A percentile compares a stretch with the other conserved stretches of the same genome.
phyloP scores from a whole-genome alignment of 1,284 basidiomycete species.

The Leccinum brunneo-olivaceum region DNA sequence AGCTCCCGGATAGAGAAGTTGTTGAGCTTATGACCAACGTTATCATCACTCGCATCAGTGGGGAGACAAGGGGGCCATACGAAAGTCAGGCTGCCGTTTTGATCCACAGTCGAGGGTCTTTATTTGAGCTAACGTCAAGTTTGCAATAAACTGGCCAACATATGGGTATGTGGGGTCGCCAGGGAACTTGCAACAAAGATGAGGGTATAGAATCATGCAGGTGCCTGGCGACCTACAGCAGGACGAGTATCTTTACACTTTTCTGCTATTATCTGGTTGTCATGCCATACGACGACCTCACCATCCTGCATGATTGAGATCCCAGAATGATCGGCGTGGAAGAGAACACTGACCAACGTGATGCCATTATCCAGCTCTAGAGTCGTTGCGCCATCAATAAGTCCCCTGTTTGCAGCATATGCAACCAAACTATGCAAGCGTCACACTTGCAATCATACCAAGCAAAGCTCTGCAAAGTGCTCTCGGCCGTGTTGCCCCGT shows the following conservation, averaged over 20 bases:
- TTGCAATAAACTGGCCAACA: conserved; percentile 68
- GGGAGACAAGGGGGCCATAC: conserved; percentile 34
- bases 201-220: not conserved
- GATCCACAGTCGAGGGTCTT: conserved; percentile 76
- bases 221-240: conserved; percentile 35
- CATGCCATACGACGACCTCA: conserved; percentile 73
- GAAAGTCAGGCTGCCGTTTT: conserved; percentile 53
- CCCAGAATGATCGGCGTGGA: not conserved
- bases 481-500: conserved; percentile 68
- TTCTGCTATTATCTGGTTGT: conserved; percentile 52
- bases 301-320: conserved; percentile 47
- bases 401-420: conserved; percentile 40
- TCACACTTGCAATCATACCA: conserved; percentile 40
- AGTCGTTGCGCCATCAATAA: conserved; percentile 68
- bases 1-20: conserved; percentile 58
- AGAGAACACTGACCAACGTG: conserved; percentile 44
- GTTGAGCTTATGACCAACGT: conserved; percentile 42
- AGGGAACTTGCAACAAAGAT: conserved; percentile 33
- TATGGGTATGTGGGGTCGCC: conserved; percentile 61
- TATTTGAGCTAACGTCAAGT: conserved; percentile 71
- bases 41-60: not conserved
- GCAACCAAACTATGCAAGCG: not conserved
- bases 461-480: conserved; percentile 64
- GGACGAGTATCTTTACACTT: conserved; percentile 68
- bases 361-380: conserved; percentile 75